Evolutionary conservation across 768 basidiomycete species (phyloP).

Genomic region (Phallus indusiatus): DNA sequence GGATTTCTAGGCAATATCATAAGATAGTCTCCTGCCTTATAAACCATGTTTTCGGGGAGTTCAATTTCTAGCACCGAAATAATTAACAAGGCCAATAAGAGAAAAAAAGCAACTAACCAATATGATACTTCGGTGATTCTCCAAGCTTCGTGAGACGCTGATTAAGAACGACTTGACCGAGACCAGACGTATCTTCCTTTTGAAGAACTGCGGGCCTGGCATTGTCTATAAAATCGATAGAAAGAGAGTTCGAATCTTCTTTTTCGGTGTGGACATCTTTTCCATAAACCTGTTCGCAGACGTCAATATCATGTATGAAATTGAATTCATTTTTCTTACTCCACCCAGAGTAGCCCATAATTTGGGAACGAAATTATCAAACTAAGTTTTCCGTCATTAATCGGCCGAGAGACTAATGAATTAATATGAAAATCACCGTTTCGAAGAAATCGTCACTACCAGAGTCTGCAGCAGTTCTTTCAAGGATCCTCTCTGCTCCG

Average conservation of each 20-base stretch:
- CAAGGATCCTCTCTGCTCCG: conserved; percentile 28
- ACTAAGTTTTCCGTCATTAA: conserved; percentile 11
- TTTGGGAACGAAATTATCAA: conserved; percentile 32
- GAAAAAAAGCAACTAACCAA: conserved; percentile 20
- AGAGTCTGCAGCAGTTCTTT: conserved; percentile 34
- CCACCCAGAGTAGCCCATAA: conserved; percentile 29
- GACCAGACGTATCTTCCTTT: conserved; percentile 25
- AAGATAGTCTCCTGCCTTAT: conserved; percentile 39
- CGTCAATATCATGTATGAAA: neutral
- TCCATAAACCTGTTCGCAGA: neutral
- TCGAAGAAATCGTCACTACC: conserved; percentile 33
- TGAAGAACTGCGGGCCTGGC: conserved; percentile 27
- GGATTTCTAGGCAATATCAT: conserved; percentile 39
- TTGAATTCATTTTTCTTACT: conserved; percentile 16
- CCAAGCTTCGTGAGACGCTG: conserved; percentile 29
- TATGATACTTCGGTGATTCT: conserved; percentile 32
- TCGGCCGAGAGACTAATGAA: neutral
- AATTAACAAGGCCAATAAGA: neutral
- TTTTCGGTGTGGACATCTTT: neutral
- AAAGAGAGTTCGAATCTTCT: neutral
- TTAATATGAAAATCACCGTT: neutral
- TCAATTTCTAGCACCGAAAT: conserved; percentile 24
- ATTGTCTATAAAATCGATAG: conserved; percentile 12
- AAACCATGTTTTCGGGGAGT: conserved; percentile 29
- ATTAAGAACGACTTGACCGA: conserved; percentile 33